Conservation (phyloP, 345 rosid species). For the Eucalyptus microcorys region DNA sequence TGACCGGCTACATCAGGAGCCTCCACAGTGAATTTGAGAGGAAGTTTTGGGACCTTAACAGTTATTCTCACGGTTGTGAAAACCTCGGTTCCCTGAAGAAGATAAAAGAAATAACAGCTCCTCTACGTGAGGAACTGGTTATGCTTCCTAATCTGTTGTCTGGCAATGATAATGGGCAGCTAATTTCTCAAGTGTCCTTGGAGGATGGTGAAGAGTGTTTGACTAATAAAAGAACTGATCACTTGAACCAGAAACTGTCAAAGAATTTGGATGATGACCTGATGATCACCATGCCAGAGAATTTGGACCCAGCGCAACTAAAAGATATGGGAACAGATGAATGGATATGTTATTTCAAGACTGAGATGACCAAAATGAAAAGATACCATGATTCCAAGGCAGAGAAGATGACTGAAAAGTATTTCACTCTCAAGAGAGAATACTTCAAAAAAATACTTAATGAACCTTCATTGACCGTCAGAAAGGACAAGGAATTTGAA, state of each 20-base stretch:
- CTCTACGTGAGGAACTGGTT: slow-evolving; percentile 58
- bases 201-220: slow-evolving; percentile 38
- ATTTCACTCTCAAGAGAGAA: slow-evolving; percentile 41
- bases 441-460: slow-evolving; percentile 27
- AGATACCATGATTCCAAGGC: slow-evolving; percentile 48
- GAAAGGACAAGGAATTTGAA: slow-evolving; percentile 72
- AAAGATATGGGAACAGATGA: slow-evolving; percentile 22
- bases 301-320: slow-evolving; percentile 19
- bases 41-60: slow-evolving; percentile 24
- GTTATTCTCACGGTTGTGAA: slow-evolving; percentile 4
- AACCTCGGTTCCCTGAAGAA: slow-evolving; percentile 7
- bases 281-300: slow-evolving; percentile 11
- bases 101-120: slow-evolving; percentile 47
- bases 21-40: slow-evolving; percentile 47
- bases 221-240: slow-evolving; percentile 18
- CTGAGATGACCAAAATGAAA: slow-evolving; percentile 76
- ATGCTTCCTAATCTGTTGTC: slow-evolving; percentile 35
- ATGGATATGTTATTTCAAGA: slow-evolving; percentile 31
- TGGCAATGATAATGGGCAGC: slow-evolving; percentile 37
- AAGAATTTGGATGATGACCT: slow-evolving; percentile 14
- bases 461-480: slow-evolving; percentile 30
- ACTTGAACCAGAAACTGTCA: slow-evolving; percentile 41
- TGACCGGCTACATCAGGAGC: slow-evolving; percentile 26
- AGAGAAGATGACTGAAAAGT: slow-evolving; percentile 48
- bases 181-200: slow-evolving; percentile 28